phyloP scores from a whole-genome alignment of 495 filamentous ascomycete genomes.

The Apiosordaria backusii region DNA sequence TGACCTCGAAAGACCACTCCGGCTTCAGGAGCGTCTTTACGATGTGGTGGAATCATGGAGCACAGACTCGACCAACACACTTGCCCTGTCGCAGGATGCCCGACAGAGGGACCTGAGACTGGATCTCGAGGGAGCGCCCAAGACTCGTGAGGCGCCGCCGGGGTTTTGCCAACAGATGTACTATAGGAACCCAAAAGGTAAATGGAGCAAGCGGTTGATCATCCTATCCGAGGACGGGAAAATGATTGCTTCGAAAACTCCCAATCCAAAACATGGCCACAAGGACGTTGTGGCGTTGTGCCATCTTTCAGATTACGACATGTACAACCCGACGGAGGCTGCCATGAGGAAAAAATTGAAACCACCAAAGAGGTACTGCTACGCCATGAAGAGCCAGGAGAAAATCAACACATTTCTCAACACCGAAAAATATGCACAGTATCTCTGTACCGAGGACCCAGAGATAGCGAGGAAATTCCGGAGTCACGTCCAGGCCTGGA shows the following conservation, averaged over 20 bases:
- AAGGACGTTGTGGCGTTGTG: slow-evolving; percentile 70
- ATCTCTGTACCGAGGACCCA: slow-evolving; percentile 76
- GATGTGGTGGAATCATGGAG: slow-evolving; percentile 95
- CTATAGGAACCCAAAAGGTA: slow-evolving; percentile 72
- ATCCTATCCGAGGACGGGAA: slow-evolving; percentile 73
- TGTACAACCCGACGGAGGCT: slow-evolving; percentile 69
- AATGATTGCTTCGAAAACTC: slow-evolving; percentile 69
- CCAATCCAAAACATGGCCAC: slow-evolving; percentile 45
- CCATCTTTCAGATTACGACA: slow-evolving; percentile 90
- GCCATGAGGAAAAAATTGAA: slow-evolving; percentile 61
- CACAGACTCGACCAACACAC: slow-evolving; percentile 63
- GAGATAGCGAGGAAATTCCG: slow-evolving; percentile 64
- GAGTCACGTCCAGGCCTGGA: slow-evolving; percentile 68
- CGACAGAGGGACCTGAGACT: slow-evolving; percentile 39
- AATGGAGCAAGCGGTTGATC: slow-evolving; percentile 84
- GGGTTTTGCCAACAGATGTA: slow-evolving; percentile 68
- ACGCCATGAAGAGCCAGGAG: slow-evolving; percentile 89
- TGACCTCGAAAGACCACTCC: slow-evolving; percentile 79
- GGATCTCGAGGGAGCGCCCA: slow-evolving; percentile 51
- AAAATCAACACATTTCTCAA: slow-evolving; percentile 81
- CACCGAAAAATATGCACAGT: slow-evolving; percentile 83
- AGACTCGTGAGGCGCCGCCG: slow-evolving; percentile 48
- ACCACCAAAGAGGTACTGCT: slow-evolving; percentile 76
- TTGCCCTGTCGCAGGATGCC: slow-evolving; percentile 51
- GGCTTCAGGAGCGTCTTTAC: slow-evolving; percentile 80